Evolutionary conservation across 1,284 basidiomycete species (phyloP).

Genomic region (Omphalotus olearius): DNA sequence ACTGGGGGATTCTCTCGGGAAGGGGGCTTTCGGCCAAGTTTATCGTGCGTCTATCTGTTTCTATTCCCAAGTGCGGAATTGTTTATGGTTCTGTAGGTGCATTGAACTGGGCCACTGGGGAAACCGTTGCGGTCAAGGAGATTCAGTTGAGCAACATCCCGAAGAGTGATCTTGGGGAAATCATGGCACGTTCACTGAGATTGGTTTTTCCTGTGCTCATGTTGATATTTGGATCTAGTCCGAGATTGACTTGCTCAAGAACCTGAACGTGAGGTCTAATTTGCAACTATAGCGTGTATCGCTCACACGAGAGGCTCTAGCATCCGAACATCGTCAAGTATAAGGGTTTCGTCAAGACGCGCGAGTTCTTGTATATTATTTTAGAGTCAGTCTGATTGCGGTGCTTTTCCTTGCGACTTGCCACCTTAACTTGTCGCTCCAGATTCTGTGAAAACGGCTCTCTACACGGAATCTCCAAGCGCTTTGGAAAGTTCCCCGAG

Average conservation of each 20-base stretch:
- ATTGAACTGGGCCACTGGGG: conserved; percentile 94
- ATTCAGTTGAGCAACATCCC: conserved; percentile 93
- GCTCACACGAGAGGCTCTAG: conserved; percentile 30
- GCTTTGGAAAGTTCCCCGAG: conserved; percentile 98
- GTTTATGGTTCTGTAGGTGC: conserved; percentile 51
- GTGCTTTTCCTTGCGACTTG: too few species aligned
- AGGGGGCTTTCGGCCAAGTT: conserved; percentile 93
- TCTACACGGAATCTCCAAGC: conserved; percentile 90
- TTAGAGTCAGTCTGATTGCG: conserved; percentile 51
- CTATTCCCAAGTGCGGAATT: not conserved
- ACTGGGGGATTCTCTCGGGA: conserved; percentile 91
- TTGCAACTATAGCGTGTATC: not conserved
- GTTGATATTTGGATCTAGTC: conserved; percentile 45
- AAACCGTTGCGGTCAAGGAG: conserved; percentile 95
- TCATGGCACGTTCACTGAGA: conserved; percentile 75
- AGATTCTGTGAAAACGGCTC: conserved; percentile 96
- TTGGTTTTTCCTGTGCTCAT: conserved; percentile 10
- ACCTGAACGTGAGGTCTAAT: conserved; percentile 71
- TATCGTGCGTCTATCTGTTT: conserved; percentile 61
- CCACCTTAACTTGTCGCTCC: too few species aligned
- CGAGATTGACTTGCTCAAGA: conserved; percentile 97
- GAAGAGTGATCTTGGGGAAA: conserved; percentile 88
- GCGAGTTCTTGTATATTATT: conserved; percentile 93
- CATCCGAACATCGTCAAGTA: conserved; percentile 98
- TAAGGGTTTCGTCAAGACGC: conserved; percentile 95